Base-by-base conservation (phyloP, 1,284 basidiomycete genomes). In the Cystobasidium sp. region DNA sequence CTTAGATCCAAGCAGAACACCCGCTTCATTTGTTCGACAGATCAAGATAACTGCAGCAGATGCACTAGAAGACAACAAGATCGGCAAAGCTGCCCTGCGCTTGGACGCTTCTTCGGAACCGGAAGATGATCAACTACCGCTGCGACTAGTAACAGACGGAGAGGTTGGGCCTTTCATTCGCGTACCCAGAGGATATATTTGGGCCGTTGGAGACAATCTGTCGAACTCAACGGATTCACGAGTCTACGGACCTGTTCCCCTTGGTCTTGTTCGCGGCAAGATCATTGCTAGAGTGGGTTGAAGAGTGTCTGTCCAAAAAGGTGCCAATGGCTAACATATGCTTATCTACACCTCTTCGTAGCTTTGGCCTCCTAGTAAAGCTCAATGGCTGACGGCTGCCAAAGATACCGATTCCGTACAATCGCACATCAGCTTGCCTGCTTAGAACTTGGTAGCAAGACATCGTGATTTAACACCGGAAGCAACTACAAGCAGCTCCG, bases 131-230 rank as follows among this genome's bases (percentile, higher is more conserved):
- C 77, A 70, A 74, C 18, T 52, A 46, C 49, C 22, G 0, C 9
- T 66, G 9, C 12, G 14, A 6, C 24, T 7, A 53, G 10, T 31
- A 18, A 18, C 37, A 18, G 66, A 76, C 18, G 72, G 64, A 24
- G 68, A 58, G 14, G 66, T 62, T 18, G 51, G 51, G 9, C 49
- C 51, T n/a, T 80, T 78, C 77, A 78, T 80, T 6, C 77, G 78
- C 20, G 78, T 83, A 3, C 81, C 80, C 43, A 80, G 75, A 55
- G 82, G 83, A 0, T 81, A 82, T 77, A 80, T 97, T n/a, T 99
- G 95, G 95, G 85, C 97, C 55, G 87, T 86, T 39, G 96, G 96
- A 14, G 96, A 99, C 84, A 99, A 99, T 79, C 85, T 91, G 72
- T 85, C 87, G 41, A 87, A 87, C 78, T 94, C 93, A 55, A 88